phyloP scores from a whole-genome alignment of 495 filamentous ascomycete species.

The Neurospora terricola region DNA sequence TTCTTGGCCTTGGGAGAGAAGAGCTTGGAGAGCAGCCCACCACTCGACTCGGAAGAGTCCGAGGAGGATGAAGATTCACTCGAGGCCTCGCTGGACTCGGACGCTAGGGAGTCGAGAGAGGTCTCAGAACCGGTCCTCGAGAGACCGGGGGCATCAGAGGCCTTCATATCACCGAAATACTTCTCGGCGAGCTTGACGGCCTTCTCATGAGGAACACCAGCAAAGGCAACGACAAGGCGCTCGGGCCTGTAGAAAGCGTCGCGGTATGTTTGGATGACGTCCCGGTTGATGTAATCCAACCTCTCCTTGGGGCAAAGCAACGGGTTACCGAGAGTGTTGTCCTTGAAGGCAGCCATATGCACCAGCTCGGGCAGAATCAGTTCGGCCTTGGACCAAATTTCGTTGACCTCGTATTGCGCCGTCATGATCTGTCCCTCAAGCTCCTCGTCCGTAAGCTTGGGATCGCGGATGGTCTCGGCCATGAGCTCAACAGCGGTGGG shows the following conservation, averaged over 20 bases:
- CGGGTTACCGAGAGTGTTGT: conserved; percentile 92
- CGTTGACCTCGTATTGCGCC: conserved; percentile 87
- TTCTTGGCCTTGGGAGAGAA: conserved; percentile 75
- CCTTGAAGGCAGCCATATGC: conserved; percentile 88
- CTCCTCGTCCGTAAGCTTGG: conserved; percentile 82
- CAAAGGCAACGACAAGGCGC: conserved; percentile 88
- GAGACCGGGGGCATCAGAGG: conserved; percentile 38
- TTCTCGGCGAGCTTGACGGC: conserved; percentile 72
- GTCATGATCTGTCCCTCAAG: conserved; percentile 78
- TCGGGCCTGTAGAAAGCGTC: conserved; percentile 80
- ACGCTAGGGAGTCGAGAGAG: conserved; percentile 28
- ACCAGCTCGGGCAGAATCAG: conserved; percentile 91
- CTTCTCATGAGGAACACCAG: conserved; percentile 73
- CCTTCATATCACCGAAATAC: conserved; percentile 85
- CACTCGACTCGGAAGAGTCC: conserved; percentile 42
- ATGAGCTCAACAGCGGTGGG: conserved; percentile 73
- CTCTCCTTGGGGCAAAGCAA: conserved; percentile 83
- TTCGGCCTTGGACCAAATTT: conserved; percentile 97
- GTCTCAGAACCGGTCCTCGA: conserved; percentile 48
- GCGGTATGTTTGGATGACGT: conserved; percentile 68
- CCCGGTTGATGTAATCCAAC: conserved; percentile 62
- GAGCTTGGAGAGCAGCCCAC: conserved; percentile 60
- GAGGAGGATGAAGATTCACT: conserved; percentile 27
- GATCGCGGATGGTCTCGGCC: conserved; percentile 89
- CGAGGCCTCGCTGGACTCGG: conserved; percentile 30